phyloP scores from a whole-genome alignment of 768 basidiomycete genomes.

The Cytidiella melzeri region DNA sequence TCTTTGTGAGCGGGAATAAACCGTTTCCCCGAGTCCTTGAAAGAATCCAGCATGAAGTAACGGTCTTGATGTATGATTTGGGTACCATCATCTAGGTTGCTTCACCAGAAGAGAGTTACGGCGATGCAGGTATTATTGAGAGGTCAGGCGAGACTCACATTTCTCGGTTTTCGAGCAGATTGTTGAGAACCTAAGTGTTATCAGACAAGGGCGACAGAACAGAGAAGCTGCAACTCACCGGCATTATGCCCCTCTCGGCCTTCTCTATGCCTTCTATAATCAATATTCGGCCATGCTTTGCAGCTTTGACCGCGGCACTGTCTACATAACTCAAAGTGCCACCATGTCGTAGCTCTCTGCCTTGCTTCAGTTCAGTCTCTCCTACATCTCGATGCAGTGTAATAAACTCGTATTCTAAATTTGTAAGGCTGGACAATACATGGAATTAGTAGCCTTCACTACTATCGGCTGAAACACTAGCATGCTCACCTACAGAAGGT shows the following conservation, averaged over 20 bases:
- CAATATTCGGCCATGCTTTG: conserved; percentile 57
- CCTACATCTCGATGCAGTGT: conserved; percentile 63
- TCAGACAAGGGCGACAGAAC: not conserved
- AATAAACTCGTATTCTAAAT: conserved; percentile 64
- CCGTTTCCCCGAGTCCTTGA: conserved; percentile 23
- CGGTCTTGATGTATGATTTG: conserved; percentile 64
- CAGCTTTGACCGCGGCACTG: conserved; percentile 60
- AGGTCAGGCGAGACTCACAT: conserved; percentile 37
- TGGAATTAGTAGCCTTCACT: not conserved
- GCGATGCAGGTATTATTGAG: not conserved
- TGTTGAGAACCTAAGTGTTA: conserved; percentile 42
- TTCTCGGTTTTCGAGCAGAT: conserved; percentile 66
- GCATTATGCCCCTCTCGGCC: conserved; percentile 69
- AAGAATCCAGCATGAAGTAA: conserved; percentile 40
- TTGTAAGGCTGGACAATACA: conserved; percentile 39
- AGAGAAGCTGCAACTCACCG: conserved; percentile 31
- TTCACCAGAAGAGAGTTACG: conserved; percentile 18
- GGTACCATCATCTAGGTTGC: conserved; percentile 66
- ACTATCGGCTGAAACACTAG: not conserved
- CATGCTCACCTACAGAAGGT: conserved; percentile 50
- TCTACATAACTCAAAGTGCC: conserved; percentile 64
- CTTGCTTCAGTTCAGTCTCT: conserved; percentile 70
- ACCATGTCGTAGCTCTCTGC: conserved; percentile 54
- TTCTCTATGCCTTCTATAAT: conserved; percentile 70
- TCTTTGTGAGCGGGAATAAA: conserved; percentile 64